Percentiles rank a stretch among this genome's conserved stretches.
phyloP scores from a whole-genome alignment of 805 yeast species.

The Metschnikowia matae region DNA sequence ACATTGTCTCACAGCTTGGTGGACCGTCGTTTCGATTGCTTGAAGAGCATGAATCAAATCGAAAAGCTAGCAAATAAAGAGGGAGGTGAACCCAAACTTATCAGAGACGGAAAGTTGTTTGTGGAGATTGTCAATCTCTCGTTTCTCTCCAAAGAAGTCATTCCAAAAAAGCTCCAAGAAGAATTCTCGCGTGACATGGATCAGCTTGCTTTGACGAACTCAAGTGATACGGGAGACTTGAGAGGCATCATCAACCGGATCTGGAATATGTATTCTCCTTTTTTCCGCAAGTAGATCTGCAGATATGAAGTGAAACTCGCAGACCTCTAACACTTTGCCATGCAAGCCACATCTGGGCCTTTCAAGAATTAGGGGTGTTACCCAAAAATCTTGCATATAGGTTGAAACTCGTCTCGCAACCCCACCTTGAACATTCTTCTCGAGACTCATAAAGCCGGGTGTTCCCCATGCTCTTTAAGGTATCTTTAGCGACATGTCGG shows the following conservation, averaged over 20 bases:
- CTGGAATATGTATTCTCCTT: conserved; percentile 55
- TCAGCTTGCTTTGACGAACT: conserved; percentile 38
- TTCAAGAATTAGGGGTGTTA: not conserved
- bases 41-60: conserved; percentile 50
- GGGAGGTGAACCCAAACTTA: conserved; percentile 10
- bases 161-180: conserved; percentile 46
- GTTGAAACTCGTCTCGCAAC: not conserved
- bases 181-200: conserved; percentile 65
- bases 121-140: conserved; percentile 62
- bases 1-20: conserved; percentile 28
- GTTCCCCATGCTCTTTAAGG: not conserved
- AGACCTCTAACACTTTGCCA: too few species aligned
- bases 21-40: conserved; percentile 30
- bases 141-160: conserved; percentile 40
- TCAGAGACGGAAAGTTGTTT: conserved; percentile 51
- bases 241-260: conserved; percentile 51
- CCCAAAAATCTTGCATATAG: conserved; percentile 1
- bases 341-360: not conserved
- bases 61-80: conserved; percentile 46
- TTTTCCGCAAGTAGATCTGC: conserved; percentile 17
- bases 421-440: not conserved
- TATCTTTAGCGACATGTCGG: not conserved
- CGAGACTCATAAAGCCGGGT: not conserved
- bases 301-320: not conserved
- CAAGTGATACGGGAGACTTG: conserved; percentile 37